These are phyloP conservation scores for Dipodascopsis uninucleata DNA, from an alignment of 805 yeast genomes.

Conservation along the genomic window DNA sequence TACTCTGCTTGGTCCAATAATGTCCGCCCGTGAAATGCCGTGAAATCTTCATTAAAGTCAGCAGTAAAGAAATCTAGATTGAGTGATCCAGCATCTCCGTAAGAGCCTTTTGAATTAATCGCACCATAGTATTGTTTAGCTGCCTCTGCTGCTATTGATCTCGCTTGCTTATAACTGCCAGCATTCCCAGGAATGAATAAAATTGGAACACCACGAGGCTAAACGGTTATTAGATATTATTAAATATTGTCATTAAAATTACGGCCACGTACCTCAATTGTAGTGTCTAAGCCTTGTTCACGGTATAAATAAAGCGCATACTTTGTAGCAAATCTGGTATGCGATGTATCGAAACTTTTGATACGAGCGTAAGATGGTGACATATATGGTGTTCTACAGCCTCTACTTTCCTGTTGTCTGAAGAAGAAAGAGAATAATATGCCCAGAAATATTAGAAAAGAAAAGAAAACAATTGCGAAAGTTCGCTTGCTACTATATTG, in stretches of 20 bases:
- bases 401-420: conserved; percentile 24
- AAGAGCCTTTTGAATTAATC: conserved; percentile 28
- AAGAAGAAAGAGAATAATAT: conserved; percentile 15
- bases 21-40: conserved; percentile 94
- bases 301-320: conserved; percentile 82
- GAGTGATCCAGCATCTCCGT: conserved; percentile 34
- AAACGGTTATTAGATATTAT: conserved; percentile 5
- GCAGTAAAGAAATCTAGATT: conserved; percentile 84
- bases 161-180: conserved; percentile 83
- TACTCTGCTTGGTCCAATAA: conserved; percentile 91
- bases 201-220: conserved; percentile 80
- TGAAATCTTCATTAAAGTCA: conserved; percentile 91
- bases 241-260: too few relatives aligned
- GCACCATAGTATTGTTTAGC: conserved; percentile 51
- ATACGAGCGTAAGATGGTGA: conserved; percentile 77
- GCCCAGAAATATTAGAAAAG: conserved; percentile 7
- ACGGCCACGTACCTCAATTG: too few relatives aligned
- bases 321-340: conserved; percentile 69
- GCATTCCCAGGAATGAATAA: conserved; percentile 97
- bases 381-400: conserved; percentile 73
- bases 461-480: conserved; percentile 7
- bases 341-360: conserved; percentile 64
- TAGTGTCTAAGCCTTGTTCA: conserved; percentile 69
- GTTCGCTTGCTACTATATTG: conserved; percentile 14
- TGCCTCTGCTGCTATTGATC: conserved; percentile 86